phyloP scores from a whole-genome alignment of 352 stramenopile species.

The Globisporangium takayamanum region DNA sequence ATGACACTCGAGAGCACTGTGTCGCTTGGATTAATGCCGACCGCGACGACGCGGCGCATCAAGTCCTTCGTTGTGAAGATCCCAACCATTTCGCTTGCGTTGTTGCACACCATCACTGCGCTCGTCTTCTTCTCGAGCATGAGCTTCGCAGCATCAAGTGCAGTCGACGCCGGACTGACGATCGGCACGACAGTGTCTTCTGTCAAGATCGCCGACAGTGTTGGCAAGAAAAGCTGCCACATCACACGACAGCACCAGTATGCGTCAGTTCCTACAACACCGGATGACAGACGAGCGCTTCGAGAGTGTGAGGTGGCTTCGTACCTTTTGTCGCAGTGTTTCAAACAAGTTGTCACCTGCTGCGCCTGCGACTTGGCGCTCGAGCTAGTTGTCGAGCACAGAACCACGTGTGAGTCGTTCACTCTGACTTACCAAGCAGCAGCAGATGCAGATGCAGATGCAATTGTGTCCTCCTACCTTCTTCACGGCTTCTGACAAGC shows the following conservation, averaged over 20 bases:
- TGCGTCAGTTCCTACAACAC: background rate
- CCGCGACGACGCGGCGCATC: conserved; percentile 92
- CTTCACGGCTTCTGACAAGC: conserved; percentile 65
- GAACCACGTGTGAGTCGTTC: background rate
- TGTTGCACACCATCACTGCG: conserved; percentile 89
- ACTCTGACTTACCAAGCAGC: background rate
- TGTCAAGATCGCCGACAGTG: conserved; percentile 68
- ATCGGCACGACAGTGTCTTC: conserved; percentile 55
- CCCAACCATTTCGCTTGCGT: conserved; percentile 80
- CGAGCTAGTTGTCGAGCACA: conserved; percentile 21
- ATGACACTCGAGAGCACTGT: conserved; percentile 90
- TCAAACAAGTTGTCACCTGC: conserved; percentile 72
- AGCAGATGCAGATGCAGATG: background rate
- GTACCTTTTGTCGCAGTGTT: conserved; percentile 73
- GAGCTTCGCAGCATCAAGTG: conserved; percentile 62
- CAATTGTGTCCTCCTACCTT: conserved; percentile 34
- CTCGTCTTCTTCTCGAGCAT: conserved; percentile 81
- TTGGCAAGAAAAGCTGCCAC: conserved; percentile 75
- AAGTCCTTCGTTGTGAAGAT: conserved; percentile 98
- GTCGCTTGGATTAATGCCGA: conserved; percentile 74
- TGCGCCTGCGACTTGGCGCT: conserved; percentile 43
- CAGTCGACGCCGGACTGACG: conserved; percentile 39
- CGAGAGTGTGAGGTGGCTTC: background rate
- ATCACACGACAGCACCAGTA: background rate
- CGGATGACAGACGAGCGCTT: background rate